A percentile compares a stretch with the other conserved stretches of the same genome.
Conservation (phyloP, 306 rosid genomes). For the Cucumis hystrix region DNA sequence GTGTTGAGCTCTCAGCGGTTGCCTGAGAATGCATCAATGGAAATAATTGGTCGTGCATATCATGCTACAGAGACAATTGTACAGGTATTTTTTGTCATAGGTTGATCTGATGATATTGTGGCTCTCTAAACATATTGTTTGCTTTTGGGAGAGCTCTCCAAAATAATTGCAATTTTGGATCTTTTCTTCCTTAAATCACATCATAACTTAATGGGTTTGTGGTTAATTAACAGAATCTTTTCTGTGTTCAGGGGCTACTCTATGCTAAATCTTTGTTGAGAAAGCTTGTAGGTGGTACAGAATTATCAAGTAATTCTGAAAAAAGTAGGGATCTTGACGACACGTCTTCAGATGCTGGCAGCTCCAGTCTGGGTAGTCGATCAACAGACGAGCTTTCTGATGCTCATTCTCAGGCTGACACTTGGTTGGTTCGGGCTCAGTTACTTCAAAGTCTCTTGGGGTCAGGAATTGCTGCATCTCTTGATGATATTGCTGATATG, state of each 20-base stretch:
- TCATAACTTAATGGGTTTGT: neutral
- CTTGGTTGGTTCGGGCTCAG: conserved; percentile 90
- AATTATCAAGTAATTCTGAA: conserved; percentile 49
- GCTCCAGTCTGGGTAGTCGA: conserved; percentile 89
- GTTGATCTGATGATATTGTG: neutral
- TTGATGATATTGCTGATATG: conserved; percentile 85
- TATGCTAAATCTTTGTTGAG: conserved; percentile 77
- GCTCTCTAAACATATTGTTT: neutral
- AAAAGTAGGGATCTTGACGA: conserved; percentile 86
- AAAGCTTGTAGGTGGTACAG: conserved; percentile 69
- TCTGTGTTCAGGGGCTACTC: conserved; percentile 56
- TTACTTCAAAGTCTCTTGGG: conserved; percentile 95
- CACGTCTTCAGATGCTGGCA: conserved; percentile 88
- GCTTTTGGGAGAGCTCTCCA: neutral
- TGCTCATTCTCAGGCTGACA: conserved; percentile 54
- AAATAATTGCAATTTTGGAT: neutral
- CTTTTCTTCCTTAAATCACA: neutral
- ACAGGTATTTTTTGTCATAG: conserved; percentile 33
- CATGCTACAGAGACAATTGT: conserved; percentile 92
- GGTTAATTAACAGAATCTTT: neutral
- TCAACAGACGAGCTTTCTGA: conserved; percentile 86
- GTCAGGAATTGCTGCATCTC: conserved; percentile 93
- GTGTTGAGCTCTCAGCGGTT: conserved; percentile 74
- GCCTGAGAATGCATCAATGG: conserved; percentile 88
- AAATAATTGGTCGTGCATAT: conserved; percentile 90